Percentiles rank a stretch among this genome's conserved stretches.
Evolutionary conservation across 2,329 filamentous ascomycete species (phyloP).

Genomic region (Fusarium metavorans): DNA sequence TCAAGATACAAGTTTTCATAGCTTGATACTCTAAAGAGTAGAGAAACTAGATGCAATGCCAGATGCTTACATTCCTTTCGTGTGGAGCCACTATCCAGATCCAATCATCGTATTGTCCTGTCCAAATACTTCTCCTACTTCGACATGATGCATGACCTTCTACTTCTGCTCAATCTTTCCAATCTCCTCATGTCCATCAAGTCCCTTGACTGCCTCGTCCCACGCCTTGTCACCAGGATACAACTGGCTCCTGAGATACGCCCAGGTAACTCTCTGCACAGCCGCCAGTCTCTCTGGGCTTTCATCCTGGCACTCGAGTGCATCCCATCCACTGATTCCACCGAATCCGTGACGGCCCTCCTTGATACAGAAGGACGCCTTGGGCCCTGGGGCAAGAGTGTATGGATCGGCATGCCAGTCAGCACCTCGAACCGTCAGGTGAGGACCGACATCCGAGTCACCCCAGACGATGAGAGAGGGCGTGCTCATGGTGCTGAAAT

Average conservation of each 20-base stretch:
- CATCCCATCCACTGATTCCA: slow-evolving; percentile 44
- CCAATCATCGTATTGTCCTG: neutral
- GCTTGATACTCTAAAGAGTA: neutral
- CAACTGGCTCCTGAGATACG: slow-evolving; percentile 40
- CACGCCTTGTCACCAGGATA: slow-evolving; percentile 35
- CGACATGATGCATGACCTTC: neutral
- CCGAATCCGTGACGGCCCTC: slow-evolving; percentile 44
- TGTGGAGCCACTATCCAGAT: neutral
- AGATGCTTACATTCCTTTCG: neutral
- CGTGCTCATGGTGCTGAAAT: slow-evolving; percentile 37
- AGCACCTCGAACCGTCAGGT: slow-evolving; percentile 35
- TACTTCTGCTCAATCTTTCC: slow-evolving; percentile 38
- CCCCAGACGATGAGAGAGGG: slow-evolving; percentile 42
- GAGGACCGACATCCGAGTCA: slow-evolving; percentile 36
- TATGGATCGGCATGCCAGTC: slow-evolving; percentile 45
- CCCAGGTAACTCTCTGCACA: slow-evolving; percentile 41
- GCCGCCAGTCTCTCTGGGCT: slow-evolving; percentile 36
- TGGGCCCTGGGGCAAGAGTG: slow-evolving; percentile 25
- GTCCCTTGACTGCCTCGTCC: slow-evolving; percentile 29
- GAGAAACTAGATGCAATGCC: neutral
- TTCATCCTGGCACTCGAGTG: slow-evolving; percentile 41
- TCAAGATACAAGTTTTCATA: neutral
- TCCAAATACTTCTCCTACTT: neutral
- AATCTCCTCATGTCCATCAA: slow-evolving; percentile 23
- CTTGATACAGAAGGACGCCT: slow-evolving; percentile 34